These are phyloP conservation scores for Alternaria sp. DNA, from an alignment of 2,329 filamentous ascomycete genomes.

Conservation along the genomic window DNA sequence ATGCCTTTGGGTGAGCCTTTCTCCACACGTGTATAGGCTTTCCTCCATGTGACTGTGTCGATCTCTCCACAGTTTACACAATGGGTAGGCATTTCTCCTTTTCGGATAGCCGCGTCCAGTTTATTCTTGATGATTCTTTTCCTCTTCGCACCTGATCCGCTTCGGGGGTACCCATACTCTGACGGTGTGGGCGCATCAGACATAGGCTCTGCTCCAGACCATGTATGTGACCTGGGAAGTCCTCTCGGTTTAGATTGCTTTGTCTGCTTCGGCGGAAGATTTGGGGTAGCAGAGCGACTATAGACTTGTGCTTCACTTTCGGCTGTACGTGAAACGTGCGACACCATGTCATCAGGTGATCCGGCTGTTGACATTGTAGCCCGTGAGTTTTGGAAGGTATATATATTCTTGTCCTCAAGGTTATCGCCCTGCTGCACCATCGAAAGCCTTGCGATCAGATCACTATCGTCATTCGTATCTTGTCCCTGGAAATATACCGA, in stretches of 20 bases:
- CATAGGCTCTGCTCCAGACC: constrained; percentile 48
- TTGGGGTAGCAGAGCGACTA: constrained; percentile 39
- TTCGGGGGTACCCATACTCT: constrained; percentile 45
- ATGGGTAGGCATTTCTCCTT: constrained; percentile 84
- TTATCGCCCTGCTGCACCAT: constrained; percentile 12
- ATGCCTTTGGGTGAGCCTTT: constrained; percentile 74
- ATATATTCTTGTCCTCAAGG: background rate
- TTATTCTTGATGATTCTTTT: constrained; percentile 69
- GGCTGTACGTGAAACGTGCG: constrained; percentile 30
- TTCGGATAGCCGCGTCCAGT: constrained; percentile 68
- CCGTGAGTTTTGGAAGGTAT: constrained; percentile 18
- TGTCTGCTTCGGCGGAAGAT: constrained; percentile 25
- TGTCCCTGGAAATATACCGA: constrained; percentile 16
- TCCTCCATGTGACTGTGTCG: constrained; percentile 95
- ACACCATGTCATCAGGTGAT: constrained; percentile 32
- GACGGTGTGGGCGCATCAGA: constrained; percentile 43
- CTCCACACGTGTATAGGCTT: constrained; percentile 82
- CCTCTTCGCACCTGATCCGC: constrained; percentile 67
- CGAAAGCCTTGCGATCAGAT: constrained; percentile 4
- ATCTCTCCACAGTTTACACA: constrained; percentile 95
- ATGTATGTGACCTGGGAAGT: constrained; percentile 50
- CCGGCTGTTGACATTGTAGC: constrained; percentile 22
- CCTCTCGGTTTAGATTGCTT: constrained; percentile 39
- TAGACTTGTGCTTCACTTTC: constrained; percentile 31
- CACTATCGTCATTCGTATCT: constrained; percentile 8